These are phyloP conservation scores for Neofusicoccum laricinum DNA, from an alignment of 2,329 filamentous ascomycete genomes.

Conservation along the genomic window DNA sequence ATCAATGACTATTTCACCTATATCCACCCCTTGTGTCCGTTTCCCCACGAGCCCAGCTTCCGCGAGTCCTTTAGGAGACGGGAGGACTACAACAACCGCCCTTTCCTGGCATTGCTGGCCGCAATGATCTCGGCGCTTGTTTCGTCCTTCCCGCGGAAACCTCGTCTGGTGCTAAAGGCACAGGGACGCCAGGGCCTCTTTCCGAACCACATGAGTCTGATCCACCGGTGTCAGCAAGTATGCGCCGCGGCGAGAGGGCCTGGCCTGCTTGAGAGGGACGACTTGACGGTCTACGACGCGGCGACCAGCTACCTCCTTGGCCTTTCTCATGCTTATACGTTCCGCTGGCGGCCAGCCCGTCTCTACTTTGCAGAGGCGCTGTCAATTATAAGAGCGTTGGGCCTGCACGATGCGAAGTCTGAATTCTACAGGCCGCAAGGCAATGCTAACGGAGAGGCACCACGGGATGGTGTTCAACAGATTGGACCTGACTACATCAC, in stretches of 20 bases:
- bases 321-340: constrained; percentile 64
- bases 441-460: neutral
- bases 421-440: constrained; percentile 10
- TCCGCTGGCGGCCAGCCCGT: constrained; percentile 64
- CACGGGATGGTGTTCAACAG: neutral
- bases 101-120: constrained; percentile 68
- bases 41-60: constrained; percentile 77
- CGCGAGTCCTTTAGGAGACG: constrained; percentile 64
- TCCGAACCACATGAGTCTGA: constrained; percentile 65
- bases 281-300: constrained; percentile 60
- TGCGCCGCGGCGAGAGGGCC: constrained; percentile 65
- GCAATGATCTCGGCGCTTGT: constrained; percentile 74
- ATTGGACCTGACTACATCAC: constrained; percentile 37
- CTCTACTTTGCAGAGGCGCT: constrained; percentile 72
- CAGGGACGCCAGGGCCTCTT: constrained; percentile 64
- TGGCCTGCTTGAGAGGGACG: constrained; percentile 52
- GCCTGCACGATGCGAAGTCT: constrained; percentile 57
- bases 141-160: constrained; percentile 71
- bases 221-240: constrained; percentile 68
- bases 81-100: constrained; percentile 63
- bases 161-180: constrained; percentile 65
- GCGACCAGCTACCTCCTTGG: constrained; percentile 75
- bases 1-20: constrained; percentile 83
- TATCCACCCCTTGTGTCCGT: constrained; percentile 72
- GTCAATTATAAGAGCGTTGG: constrained; percentile 65